Percentiles rank a stretch among this genome's conserved stretches.
Conservation (phyloP, 2,329 filamentous ascomycete species). For the Graphium sp. region DNA sequence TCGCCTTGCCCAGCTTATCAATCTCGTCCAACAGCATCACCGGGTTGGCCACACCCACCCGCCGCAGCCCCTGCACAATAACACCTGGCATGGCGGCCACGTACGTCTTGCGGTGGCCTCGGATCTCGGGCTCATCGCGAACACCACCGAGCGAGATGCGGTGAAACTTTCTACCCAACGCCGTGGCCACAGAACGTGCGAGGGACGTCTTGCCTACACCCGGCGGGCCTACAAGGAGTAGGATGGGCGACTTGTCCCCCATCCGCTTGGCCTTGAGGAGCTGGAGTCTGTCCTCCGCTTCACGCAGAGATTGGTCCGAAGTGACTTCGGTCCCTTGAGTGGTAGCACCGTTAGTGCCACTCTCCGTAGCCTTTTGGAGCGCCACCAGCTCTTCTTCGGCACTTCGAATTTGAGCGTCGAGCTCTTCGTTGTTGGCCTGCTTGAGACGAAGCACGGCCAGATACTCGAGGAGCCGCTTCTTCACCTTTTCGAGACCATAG, state of each 20-base stretch:
- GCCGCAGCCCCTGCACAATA: slow-evolving; percentile 84
- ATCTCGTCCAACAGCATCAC: slow-evolving; percentile 95
- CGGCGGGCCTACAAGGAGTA: slow-evolving; percentile 82
- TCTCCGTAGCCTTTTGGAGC: slow-evolving; percentile 23
- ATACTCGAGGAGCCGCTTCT: slow-evolving; percentile 91
- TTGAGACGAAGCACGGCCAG: slow-evolving; percentile 91
- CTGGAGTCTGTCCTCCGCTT: slow-evolving; percentile 39
- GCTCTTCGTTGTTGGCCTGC: slow-evolving; percentile 70
- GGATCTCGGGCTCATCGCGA: slow-evolving; percentile 89
- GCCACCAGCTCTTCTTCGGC: slow-evolving; percentile 36
- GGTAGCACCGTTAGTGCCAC: slow-evolving; percentile 13
- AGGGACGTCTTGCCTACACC: slow-evolving; percentile 94
- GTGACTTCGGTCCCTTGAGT: slow-evolving; percentile 10
- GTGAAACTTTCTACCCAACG: slow-evolving; percentile 88
- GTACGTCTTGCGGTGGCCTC: slow-evolving; percentile 87
- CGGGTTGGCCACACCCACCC: slow-evolving; percentile 88
- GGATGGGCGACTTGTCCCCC: slow-evolving; percentile 89
- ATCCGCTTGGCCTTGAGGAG: slow-evolving; percentile 67
- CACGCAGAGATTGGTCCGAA: slow-evolving; percentile 8
- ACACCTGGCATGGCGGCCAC: slow-evolving; percentile 98
- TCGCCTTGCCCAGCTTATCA: slow-evolving; percentile 84
- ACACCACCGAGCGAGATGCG: slow-evolving; percentile 93
- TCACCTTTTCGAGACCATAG: slow-evolving; percentile 91
- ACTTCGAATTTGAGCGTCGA: slow-evolving; percentile 62
- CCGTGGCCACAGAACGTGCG: slow-evolving; percentile 81